Conservation (phyloP, 176 grass and related monocot species). For the Typha latifolia region DNA sequence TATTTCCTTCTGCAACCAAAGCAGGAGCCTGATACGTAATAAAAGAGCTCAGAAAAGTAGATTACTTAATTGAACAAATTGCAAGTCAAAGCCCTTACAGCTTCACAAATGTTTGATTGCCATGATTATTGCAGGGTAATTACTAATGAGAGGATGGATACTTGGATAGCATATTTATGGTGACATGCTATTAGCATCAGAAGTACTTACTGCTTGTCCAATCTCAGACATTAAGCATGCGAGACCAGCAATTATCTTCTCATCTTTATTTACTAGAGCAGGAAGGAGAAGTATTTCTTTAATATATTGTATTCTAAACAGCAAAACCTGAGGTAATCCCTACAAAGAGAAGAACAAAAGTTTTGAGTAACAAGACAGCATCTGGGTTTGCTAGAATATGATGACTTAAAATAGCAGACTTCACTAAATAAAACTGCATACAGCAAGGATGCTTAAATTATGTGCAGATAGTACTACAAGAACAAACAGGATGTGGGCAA, state of each 20-base stretch:
- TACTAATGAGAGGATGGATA: neutral
- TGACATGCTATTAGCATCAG: conserved; percentile 8
- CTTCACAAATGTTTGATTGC: no score
- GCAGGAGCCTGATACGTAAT: conserved; percentile 57
- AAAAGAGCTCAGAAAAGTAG: conserved; percentile 3
- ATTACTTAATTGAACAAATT: conserved; percentile 7
- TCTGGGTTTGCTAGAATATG: neutral
- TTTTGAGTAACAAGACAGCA: neutral
- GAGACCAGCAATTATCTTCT: conserved; percentile 76
- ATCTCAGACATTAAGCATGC: conserved; percentile 86
- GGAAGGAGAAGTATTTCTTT: conserved; percentile 73
- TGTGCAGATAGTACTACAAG: no score
- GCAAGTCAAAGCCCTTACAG: neutral
- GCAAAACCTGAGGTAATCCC: conserved; percentile 68
- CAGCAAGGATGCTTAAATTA: no score
- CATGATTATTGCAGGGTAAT: neutral
- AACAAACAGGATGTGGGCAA: no score
- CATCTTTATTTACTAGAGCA: conserved; percentile 59
- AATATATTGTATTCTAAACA: conserved; percentile 77
- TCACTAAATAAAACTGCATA: no score
- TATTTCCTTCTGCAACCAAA: conserved; percentile 74
- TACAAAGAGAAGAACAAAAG: conserved; percentile 15
- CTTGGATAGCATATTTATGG: neutral
- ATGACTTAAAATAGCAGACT: no score
- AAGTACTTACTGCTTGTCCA: conserved; percentile 75